phyloP scores from a whole-genome alignment of 169 alveolate species.

The Cryptosporidium ryanae region DNA sequence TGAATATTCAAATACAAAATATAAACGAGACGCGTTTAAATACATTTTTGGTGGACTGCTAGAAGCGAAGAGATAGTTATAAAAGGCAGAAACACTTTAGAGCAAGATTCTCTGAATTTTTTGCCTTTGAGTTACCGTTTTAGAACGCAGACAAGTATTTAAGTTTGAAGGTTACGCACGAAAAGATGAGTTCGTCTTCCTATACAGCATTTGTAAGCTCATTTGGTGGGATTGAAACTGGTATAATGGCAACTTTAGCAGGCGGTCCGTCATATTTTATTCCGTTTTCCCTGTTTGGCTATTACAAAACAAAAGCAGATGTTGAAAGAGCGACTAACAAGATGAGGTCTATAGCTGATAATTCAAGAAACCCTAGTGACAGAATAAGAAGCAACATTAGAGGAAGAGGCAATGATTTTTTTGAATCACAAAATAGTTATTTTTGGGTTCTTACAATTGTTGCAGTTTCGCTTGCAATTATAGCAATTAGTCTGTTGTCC shows the following conservation, averaged over 20 bases:
- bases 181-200: constrained; percentile 12
- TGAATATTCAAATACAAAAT: too few species aligned
- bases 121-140: too few species aligned
- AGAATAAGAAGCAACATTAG: constrained; percentile 4
- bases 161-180: not conserved
- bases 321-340: constrained; percentile 26
- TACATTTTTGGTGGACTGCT: too few species aligned
- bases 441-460: constrained; percentile 46
- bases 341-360: constrained; percentile 20
- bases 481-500: constrained; percentile 48
- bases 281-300: constrained; percentile 66
- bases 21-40: too few species aligned
- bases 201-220: constrained; percentile 51
- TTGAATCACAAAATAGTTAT: constrained; percentile 49
- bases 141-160: not conserved
- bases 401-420: constrained; percentile 10
- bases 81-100: too few species aligned
- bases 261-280: constrained; percentile 66
- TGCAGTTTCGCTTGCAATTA: constrained; percentile 39
- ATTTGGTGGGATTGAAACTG: constrained; percentile 66
- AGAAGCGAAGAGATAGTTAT: too few species aligned
- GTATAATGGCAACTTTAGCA: constrained; percentile 67
- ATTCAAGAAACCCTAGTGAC: constrained; percentile 38
- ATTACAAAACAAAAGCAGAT: constrained; percentile 21
- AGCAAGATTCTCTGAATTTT: too few species aligned